phyloP scores from a whole-genome alignment of 2,329 filamentous ascomycete genomes.

The Davidsoniella eucalypti region DNA sequence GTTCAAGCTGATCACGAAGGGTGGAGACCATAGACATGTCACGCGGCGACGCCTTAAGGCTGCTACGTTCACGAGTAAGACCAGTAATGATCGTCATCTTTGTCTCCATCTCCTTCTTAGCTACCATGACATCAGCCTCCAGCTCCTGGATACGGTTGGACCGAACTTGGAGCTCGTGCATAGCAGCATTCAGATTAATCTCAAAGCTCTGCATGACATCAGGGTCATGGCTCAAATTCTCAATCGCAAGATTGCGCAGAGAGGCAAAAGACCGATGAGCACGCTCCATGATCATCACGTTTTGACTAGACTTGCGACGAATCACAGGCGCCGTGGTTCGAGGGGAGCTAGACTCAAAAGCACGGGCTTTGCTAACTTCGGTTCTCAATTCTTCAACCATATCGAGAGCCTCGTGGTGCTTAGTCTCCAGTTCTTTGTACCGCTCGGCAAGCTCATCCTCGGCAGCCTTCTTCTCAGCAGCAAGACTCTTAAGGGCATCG shows the following conservation, averaged over 20 bases:
- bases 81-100: slow-evolving; percentile 95
- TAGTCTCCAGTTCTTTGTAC: slow-evolving; percentile 67
- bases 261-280: slow-evolving; percentile 83
- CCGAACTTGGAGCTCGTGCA: slow-evolving; percentile 76
- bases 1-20: slow-evolving; percentile 73
- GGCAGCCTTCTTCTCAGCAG: slow-evolving; percentile 60
- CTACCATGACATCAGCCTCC: slow-evolving; percentile 64
- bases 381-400: slow-evolving; percentile 84
- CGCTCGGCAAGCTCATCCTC: slow-evolving; percentile 57
- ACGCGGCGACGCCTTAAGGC: slow-evolving; percentile 66
- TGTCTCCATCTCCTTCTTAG: slow-evolving; percentile 90
- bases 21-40: slow-evolving; percentile 83
- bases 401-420: slow-evolving; percentile 67
- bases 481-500: slow-evolving; percentile 50
- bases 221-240: slow-evolving; percentile 67
- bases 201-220: slow-evolving; percentile 89
- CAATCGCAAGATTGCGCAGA: slow-evolving; percentile 70
- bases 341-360: slow-evolving; percentile 40
- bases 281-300: slow-evolving; percentile 70
- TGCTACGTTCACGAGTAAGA: slow-evolving; percentile 80
- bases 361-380: slow-evolving; percentile 64
- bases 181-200: slow-evolving; percentile 73
- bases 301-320: slow-evolving; percentile 84
- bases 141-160: slow-evolving; percentile 83
- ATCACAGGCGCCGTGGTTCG: slow-evolving; percentile 60